Evolutionary conservation across 2,329 filamentous ascomycete genomes (phyloP).

Genomic region (Botrytis sinoallii): DNA sequence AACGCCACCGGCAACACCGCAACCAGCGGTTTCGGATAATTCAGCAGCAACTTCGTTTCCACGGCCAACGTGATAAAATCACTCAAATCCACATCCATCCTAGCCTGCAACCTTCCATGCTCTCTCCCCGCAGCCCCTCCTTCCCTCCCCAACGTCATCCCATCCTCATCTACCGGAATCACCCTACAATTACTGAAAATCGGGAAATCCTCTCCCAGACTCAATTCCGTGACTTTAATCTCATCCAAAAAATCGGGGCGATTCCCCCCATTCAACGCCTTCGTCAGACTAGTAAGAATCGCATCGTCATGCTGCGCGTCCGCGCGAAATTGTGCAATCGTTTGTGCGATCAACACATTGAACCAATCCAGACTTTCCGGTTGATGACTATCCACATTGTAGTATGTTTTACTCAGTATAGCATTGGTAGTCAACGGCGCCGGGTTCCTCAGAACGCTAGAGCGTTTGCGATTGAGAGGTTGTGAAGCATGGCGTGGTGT

Average conservation of each 20-base stretch:
- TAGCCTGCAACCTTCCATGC: constrained; percentile 79
- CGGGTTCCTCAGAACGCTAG: constrained; percentile 68
- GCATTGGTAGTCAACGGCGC: constrained; percentile 84
- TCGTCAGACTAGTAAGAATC: constrained; percentile 80
- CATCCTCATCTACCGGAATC: constrained; percentile 84
- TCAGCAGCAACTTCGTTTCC: constrained; percentile 90
- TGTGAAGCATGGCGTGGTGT: constrained; percentile 40
- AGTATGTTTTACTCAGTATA: constrained; percentile 95
- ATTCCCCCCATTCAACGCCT: constrained; percentile 79
- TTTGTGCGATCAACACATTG: constrained; percentile 94
- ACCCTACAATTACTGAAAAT: constrained; percentile 98
- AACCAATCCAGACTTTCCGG: constrained; percentile 98
- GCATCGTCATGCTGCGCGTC: constrained; percentile 91
- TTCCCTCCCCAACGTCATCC: constrained; percentile 51
- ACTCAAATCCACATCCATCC: constrained; percentile 95
- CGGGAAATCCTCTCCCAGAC: constrained; percentile 92
- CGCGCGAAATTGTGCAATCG: constrained; percentile 89
- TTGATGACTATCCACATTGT: constrained; percentile 92
- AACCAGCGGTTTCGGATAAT: constrained; percentile 87
- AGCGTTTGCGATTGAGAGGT: constrained; percentile 60
- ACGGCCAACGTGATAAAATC: constrained; percentile 94
- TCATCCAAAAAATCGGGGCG: constrained; percentile 91
- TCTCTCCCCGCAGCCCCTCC: constrained; percentile 41
- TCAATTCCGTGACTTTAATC: constrained; percentile 91
- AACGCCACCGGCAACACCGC: constrained; percentile 90